phyloP scores from a whole-genome alignment of 2,329 filamentous ascomycete species.

The Aspergillus novofumigatus region DNA sequence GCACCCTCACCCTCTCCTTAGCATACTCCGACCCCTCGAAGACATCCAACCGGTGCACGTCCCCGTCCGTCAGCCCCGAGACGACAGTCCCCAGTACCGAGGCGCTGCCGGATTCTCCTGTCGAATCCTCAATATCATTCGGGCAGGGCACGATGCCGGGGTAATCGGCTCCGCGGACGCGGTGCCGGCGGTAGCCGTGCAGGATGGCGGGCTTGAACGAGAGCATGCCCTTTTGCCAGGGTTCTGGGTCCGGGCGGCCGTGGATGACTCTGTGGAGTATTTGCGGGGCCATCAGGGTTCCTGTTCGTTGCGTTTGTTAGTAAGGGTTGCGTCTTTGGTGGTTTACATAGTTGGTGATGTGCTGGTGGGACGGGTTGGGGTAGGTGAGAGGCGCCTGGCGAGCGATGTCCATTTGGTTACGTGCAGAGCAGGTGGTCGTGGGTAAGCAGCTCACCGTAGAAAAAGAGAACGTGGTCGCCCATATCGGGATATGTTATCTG shows the following conservation, averaged over 20 bases:
- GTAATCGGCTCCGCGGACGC: constrained; percentile 69
- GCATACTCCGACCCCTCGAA: constrained; percentile 79
- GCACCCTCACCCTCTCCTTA: constrained; percentile 47
- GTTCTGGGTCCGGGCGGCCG: constrained; percentile 50
- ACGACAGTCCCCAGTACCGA: constrained; percentile 72
- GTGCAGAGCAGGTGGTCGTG: background rate
- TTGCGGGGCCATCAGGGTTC: constrained; percentile 74
- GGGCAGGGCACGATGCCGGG: constrained; percentile 61
- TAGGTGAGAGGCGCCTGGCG: background rate
- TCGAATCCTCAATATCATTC: constrained; percentile 1
- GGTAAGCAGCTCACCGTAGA: constrained; percentile 51
- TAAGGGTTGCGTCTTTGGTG: background rate
- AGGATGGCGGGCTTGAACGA: constrained; percentile 73
- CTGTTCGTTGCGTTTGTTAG: constrained; percentile 28
- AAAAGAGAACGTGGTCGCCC: constrained; percentile 55
- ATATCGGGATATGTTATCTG: constrained; percentile 25
- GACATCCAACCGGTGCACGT: constrained; percentile 69
- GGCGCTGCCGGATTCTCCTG: constrained; percentile 20
- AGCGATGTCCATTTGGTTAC: background rate
- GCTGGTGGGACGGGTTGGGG: background rate
- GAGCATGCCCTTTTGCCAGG: constrained; percentile 51
- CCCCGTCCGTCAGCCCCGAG: constrained; percentile 70
- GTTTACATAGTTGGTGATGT: constrained; percentile 1
- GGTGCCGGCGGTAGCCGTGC: constrained; percentile 64
- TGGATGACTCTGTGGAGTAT: constrained; percentile 85